These are phyloP conservation scores for Chalaropsis ovoidea DNA, from an alignment of 2,329 filamentous ascomycete genomes.

Conservation along the genomic window DNA sequence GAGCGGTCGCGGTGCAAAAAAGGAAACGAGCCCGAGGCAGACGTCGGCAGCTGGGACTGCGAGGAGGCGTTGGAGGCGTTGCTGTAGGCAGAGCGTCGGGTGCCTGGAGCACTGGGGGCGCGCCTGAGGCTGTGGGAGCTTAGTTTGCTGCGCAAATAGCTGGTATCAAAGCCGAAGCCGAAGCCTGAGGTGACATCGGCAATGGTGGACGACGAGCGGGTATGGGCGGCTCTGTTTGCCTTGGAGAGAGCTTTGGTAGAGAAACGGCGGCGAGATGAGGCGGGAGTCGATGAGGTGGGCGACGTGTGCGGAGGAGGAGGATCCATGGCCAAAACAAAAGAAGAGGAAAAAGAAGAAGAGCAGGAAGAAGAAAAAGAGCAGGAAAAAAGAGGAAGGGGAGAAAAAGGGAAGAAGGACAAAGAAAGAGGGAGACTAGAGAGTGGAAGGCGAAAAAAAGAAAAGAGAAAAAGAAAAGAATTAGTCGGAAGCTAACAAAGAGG, in stretches of 20 bases:
- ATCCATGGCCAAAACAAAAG: constrained; percentile 22
- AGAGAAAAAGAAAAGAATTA: not conserved
- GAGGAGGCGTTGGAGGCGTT: constrained; percentile 35
- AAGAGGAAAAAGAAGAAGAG: not conserved
- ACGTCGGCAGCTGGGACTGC: constrained; percentile 27
- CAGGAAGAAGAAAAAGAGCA: constrained; percentile 14
- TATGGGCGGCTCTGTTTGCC: constrained; percentile 24
- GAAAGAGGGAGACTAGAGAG: constrained; percentile 14
- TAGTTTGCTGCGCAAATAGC: constrained; percentile 51
- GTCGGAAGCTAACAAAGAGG: constrained; percentile 14
- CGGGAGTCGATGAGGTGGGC: constrained; percentile 37
- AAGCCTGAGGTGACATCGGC: constrained; percentile 40
- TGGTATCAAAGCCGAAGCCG: constrained; percentile 45
- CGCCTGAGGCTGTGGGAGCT: constrained; percentile 54
- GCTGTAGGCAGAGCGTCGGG: constrained; percentile 23
- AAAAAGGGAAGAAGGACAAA: constrained; percentile 6
- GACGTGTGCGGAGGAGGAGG: constrained; percentile 21
- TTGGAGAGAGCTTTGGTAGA: constrained; percentile 45
- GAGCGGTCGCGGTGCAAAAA: constrained; percentile 25
- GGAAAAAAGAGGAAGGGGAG: constrained; percentile 2
- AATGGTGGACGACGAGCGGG: constrained; percentile 23
- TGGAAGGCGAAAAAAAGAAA: constrained; percentile 11
- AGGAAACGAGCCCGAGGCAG: constrained; percentile 27
- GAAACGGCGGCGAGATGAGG: constrained; percentile 47
- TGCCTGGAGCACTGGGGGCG: constrained; percentile 47